Percentiles rank a stretch among this genome's conserved stretches.
phyloP scores from a whole-genome alignment of 768 basidiomycete genomes.

The Mycena crocata region DNA sequence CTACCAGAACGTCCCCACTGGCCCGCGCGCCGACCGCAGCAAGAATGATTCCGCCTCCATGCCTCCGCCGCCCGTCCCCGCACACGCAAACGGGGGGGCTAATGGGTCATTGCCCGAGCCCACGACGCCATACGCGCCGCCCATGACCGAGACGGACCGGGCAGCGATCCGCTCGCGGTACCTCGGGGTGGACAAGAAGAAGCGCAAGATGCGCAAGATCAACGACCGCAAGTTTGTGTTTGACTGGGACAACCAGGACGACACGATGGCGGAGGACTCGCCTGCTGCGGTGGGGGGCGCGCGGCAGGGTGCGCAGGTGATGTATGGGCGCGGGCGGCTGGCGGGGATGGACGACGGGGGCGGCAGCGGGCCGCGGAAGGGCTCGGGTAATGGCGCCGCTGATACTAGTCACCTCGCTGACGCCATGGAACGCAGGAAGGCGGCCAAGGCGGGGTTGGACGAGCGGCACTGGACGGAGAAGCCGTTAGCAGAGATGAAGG shows the following conservation, averaged over 20 bases:
- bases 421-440: constrained; percentile 83
- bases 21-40: constrained; percentile 81
- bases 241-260: constrained; percentile 98
- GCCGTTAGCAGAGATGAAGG: constrained; percentile 91
- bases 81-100: constrained; percentile 13
- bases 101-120: constrained; percentile 42
- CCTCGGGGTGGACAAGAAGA: constrained; percentile 94
- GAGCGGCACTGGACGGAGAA: constrained; percentile 99
- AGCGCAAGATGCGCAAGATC: constrained; percentile 94
- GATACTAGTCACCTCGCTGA: constrained; percentile 74
- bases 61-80: constrained; percentile 43
- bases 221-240: constrained; percentile 99
- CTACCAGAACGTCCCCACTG: constrained; percentile 83
- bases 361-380: constrained; percentile 53
- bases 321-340: constrained; percentile 87
- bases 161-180: constrained; percentile 91
- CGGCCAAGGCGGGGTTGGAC: constrained; percentile 85
- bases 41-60: constrained; percentile 54
- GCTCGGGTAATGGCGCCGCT: constrained; percentile 43
- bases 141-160: constrained; percentile 86
- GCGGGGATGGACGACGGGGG: constrained; percentile 90
- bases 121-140: constrained; percentile 59
- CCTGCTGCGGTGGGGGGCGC: constrained; percentile 77
- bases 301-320: constrained; percentile 85
- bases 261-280: constrained; percentile 86